Percentiles rank a stretch among this genome's conserved stretches.
phyloP scores from a whole-genome alignment of 2,329 filamentous ascomycete species.

The Aspergillus carbonarius region DNA sequence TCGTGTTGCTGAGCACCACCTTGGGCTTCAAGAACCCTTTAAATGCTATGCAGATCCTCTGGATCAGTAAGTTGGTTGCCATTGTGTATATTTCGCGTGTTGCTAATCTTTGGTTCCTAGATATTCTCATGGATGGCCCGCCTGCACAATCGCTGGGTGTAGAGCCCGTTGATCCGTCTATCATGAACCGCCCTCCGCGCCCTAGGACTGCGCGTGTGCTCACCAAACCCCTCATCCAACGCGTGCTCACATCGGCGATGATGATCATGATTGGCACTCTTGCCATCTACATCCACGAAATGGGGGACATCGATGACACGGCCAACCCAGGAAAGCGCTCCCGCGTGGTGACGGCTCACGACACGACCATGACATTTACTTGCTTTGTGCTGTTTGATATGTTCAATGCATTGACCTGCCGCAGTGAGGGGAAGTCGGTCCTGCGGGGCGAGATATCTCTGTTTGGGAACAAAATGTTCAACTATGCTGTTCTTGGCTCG shows the following conservation, averaged over 20 bases:
- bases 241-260: conserved; percentile 80
- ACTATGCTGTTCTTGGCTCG: conserved; percentile 87
- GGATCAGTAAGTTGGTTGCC: conserved; percentile 79
- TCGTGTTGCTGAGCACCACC: conserved; percentile 89
- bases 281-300: conserved; percentile 86
- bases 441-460: conserved; percentile 80
- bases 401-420: conserved; percentile 96
- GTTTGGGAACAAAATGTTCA: conserved; percentile 89
- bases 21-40: conserved; percentile 92
- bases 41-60: conserved; percentile 99
- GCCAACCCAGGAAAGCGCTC: conserved; percentile 39
- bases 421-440: conserved; percentile 85
- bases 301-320: conserved; percentile 66
- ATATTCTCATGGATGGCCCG: conserved; percentile 99
- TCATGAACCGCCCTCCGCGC: conserved; percentile 88
- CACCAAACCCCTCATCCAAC: conserved; percentile 75
- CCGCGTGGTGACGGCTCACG: conserved; percentile 77
- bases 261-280: conserved; percentile 94
- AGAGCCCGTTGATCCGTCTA: conserved; percentile 87
- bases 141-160: conserved; percentile 96
- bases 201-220: conserved; percentile 85
- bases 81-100: background rate
- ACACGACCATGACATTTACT: conserved; percentile 99
- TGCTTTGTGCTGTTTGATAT: conserved; percentile 99
- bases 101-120: conserved; percentile 50